Conservation (phyloP, 2,329 filamentous ascomycete species). For the Rhytidhysteron rufulum region DNA sequence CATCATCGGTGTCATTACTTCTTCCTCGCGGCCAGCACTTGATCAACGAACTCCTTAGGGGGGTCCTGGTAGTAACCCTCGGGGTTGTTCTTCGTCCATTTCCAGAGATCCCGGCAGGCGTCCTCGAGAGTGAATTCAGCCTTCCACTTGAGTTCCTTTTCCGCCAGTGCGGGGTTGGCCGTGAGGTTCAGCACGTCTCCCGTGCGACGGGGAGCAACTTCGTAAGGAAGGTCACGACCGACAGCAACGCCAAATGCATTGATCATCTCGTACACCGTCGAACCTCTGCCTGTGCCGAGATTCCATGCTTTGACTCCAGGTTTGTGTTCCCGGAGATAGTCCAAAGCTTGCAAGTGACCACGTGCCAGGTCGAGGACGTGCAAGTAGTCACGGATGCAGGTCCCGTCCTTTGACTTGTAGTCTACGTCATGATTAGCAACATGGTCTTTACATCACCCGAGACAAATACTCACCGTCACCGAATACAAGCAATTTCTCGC, state of each 20-base stretch:
- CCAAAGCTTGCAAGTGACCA: constrained; percentile 83
- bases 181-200: constrained; percentile 95
- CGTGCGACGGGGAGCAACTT: constrained; percentile 75
- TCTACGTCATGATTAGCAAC: constrained; percentile 52
- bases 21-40: constrained; percentile 19
- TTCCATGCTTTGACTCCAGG: constrained; percentile 97
- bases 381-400: constrained; percentile 96
- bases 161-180: constrained; percentile 82
- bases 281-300: constrained; percentile 87
- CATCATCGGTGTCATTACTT: constrained; percentile 1
- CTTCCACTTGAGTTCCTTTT: constrained; percentile 88
- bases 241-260: constrained; percentile 87
- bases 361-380: constrained; percentile 87
- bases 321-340: constrained; percentile 77
- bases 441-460: constrained; percentile 5
- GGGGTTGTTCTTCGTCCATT: constrained; percentile 95
- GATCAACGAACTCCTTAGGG: constrained; percentile 73
- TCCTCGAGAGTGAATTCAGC: constrained; percentile 86
- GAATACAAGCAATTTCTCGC: constrained; percentile 91
- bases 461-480: constrained; percentile 65
- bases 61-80: constrained; percentile 90
- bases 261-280: constrained; percentile 96
- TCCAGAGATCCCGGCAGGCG: constrained; percentile 91
- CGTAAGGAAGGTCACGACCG: constrained; percentile 79
- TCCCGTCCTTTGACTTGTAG: constrained; percentile 86